Conservation (phyloP, 108 stramenopile genomes). For the Parmales sp. region DNA sequence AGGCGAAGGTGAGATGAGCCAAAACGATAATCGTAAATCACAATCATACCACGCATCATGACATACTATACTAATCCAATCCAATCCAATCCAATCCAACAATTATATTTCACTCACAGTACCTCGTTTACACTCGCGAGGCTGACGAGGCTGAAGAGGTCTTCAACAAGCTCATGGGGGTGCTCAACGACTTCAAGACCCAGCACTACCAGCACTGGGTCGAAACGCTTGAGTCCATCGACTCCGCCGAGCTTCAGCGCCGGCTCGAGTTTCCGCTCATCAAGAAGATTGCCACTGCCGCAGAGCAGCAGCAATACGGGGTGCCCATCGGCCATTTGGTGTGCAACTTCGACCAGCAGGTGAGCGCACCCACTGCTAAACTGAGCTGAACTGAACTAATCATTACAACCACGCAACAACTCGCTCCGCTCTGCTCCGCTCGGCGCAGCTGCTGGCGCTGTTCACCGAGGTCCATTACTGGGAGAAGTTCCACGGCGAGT, state of each 20-base stretch:
- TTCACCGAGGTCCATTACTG: conserved; percentile 51
- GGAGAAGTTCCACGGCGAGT: conserved; percentile 47
- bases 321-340: conserved; percentile 22
- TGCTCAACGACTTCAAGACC: conserved; percentile 38
- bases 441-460: conserved; percentile 36
- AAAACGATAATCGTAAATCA: too few relatives aligned
- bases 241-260: conserved; percentile 16
- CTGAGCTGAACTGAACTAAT: too few relatives aligned
- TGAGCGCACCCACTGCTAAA: too few relatives aligned
- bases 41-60: too few relatives aligned
- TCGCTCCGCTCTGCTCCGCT: too few relatives aligned
- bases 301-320: neutral
- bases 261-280: conserved; percentile 43
- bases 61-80: neutral
- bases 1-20: neutral
- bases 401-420: too few relatives aligned
- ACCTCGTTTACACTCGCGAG: conserved; percentile 21
- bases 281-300: conserved; percentile 10
- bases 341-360: conserved; percentile 50
- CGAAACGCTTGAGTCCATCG: conserved; percentile 25
- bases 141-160: conserved; percentile 33
- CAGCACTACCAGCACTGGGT: conserved; percentile 39
- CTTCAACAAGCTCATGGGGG: conserved; percentile 29
- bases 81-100: neutral
- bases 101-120: conserved; percentile 8